Evolutionary conservation across 2,329 filamentous ascomycete species (phyloP), one percentile per base, ranked within the genome.

Genomic region (Alternaria incomplexa): DNA sequence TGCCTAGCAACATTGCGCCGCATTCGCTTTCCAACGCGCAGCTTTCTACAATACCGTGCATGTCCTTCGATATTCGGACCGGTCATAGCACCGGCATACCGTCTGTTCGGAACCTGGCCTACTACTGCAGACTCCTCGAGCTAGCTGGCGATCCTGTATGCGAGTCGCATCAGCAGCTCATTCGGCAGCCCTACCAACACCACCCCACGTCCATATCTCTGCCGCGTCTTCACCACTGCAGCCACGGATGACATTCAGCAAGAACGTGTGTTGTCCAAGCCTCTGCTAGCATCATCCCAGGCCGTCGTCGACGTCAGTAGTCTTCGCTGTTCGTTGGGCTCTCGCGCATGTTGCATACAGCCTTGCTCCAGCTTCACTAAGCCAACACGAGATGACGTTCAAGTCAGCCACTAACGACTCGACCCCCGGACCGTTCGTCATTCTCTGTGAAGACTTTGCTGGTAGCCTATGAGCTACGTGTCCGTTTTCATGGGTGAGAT

Each of bases 391-490:
- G 30, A 69, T 72, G 67, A 73, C 69, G 63, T 70, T 71, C 58
- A 56, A 28, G 45, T 54, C 59, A 64, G 50, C 73, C 69, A 74
- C 73, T 72, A 64, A 70, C 62, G 64, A 58, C 58, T 40, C 44
- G 46, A 55, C 50, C 61, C 47, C 61, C 57, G 65, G 60, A 62
- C 62, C 62, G 62, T 69, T 63, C 69, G 55, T 61, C 60, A 20
- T 68, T 51, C 61, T 64, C 63, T 55, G 56, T 22, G 40, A 45
- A 22, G 30, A 47, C 56, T 52, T 52, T 64, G 65, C 62, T 54
- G 77, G 77, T 80, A 79, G 61, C 77, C 78, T 79, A 79, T 80
- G 66, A 78, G 69, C 67, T 66, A 61, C 66, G 32, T 68, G 72
- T 66, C 78, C 78, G 72, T 64, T 55, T 65, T 70, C 66, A 64